These are phyloP conservation scores for Vigna trinervia DNA, from an alignment of 306 rosid species.

Conservation along the genomic window DNA sequence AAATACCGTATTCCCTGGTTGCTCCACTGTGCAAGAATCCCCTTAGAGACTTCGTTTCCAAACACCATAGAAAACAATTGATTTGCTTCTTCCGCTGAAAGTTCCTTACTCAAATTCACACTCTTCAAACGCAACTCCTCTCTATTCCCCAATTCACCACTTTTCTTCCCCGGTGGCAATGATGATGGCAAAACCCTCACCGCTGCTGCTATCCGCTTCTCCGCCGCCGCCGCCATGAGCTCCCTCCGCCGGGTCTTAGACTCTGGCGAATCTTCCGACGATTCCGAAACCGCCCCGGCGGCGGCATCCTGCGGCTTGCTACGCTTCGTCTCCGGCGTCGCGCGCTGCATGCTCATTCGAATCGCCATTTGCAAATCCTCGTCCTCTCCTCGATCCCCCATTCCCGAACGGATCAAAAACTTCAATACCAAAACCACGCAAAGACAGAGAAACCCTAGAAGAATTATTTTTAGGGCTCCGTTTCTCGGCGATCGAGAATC, in stretches of 20 bases:
- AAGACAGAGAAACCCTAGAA: constrained; percentile 37
- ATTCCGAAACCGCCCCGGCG: constrained; percentile 53
- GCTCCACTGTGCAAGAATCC: constrained; percentile 90
- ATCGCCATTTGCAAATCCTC: constrained; percentile 88
- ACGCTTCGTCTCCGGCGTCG: constrained; percentile 89
- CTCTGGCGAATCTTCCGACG: constrained; percentile 69
- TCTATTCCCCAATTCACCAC: constrained; percentile 48
- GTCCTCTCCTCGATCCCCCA: constrained; percentile 95
- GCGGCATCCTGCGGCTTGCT: constrained; percentile 77
- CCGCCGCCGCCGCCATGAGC: constrained; percentile 96
- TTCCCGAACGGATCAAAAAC: constrained; percentile 39
- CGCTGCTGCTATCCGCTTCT: constrained; percentile 71
- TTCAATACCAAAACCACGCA: neutral
- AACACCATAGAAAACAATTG: constrained; percentile 83
- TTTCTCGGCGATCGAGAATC: constrained; percentile 38
- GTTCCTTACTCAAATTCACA: constrained; percentile 62
- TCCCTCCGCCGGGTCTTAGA: constrained; percentile 72
- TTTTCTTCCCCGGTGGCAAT: constrained; percentile 36
- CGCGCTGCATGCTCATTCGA: constrained; percentile 88
- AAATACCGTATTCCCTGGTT: constrained; percentile 90
- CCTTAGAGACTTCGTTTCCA: constrained; percentile 80
- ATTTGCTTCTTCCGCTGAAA: constrained; percentile 67
- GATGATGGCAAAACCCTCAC: constrained; percentile 39
- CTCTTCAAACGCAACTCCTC: constrained; percentile 50
- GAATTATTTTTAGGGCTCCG: constrained; percentile 48